phyloP scores from a whole-genome alignment of 768 basidiomycete genomes.

The Trametes maxima region DNA sequence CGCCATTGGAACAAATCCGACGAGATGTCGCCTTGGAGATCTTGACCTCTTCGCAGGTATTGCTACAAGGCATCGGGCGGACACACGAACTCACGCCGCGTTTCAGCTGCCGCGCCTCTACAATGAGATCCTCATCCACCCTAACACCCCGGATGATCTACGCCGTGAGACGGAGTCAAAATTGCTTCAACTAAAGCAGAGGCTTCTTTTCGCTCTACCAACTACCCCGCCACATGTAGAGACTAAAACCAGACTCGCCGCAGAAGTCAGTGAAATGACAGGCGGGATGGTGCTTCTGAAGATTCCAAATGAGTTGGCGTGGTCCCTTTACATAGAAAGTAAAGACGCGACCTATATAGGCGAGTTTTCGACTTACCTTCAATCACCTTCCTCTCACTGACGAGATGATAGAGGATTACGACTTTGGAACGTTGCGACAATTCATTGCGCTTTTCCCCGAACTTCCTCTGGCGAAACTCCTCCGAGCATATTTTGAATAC shows the following conservation, averaged over 20 bases:
- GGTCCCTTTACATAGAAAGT: conserved; percentile 77
- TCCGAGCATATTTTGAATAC: conserved; percentile 72
- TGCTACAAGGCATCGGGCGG: conserved; percentile 5
- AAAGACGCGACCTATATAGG: conserved; percentile 68
- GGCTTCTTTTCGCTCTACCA: conserved; percentile 64
- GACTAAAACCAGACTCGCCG: conserved; percentile 51
- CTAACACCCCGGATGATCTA: conserved; percentile 74
- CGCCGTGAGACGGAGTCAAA: conserved; percentile 79
- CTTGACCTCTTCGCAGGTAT: conserved; percentile 61
- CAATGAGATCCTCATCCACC: conserved; percentile 80
- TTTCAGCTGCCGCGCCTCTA: conserved; percentile 73
- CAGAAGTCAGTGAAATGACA: conserved; percentile 71
- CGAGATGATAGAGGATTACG: conserved; percentile 57
- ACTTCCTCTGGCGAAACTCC: conserved; percentile 54
- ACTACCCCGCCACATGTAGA: conserved; percentile 32
- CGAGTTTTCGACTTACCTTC: conserved; percentile 37
- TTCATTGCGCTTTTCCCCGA: conserved; percentile 69
- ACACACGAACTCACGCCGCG: conserved; percentile 13
- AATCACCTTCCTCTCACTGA: neutral
- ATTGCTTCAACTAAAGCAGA: conserved; percentile 64
- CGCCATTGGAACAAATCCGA: conserved; percentile 56
- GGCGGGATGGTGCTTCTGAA: conserved; percentile 75
- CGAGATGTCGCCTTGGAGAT: conserved; percentile 71
- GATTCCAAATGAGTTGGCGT: conserved; percentile 80
- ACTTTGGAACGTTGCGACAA: conserved; percentile 53